Conservation (phyloP, 179 eudicot species). For the Silene vulgaris region DNA sequence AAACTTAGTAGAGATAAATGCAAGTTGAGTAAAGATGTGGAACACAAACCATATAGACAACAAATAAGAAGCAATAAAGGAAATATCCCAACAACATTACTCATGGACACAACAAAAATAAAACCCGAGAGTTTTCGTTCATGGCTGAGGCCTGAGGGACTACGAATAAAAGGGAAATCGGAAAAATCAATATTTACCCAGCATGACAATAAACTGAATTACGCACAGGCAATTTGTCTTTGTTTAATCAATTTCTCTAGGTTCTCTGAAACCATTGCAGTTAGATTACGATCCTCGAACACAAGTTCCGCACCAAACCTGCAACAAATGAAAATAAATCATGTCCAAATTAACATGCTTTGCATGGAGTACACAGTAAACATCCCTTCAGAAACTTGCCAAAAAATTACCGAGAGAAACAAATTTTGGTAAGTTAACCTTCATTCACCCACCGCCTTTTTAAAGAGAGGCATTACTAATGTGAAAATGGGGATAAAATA, state of each 20-base stretch:
- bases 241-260: conserved; percentile 63
- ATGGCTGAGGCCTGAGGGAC: too few species aligned
- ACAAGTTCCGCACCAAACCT: conserved; percentile 78
- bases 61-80: too few species aligned
- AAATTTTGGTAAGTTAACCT: not conserved
- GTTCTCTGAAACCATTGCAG: conserved; percentile 68
- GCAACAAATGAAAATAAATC: conserved; percentile 24
- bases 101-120: too few species aligned
- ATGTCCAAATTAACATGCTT: not conserved
- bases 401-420: not conserved
- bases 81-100: too few species aligned
- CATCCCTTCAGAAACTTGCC: not conserved
- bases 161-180: too few species aligned
- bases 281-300: conserved; percentile 80
- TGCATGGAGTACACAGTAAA: not conserved
- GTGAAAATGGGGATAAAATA: not conserved
- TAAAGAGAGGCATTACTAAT: not conserved
- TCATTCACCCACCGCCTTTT: not conserved
- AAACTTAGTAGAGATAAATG: too few species aligned
- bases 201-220: conserved; percentile 12
- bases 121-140: too few species aligned
- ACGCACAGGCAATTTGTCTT: conserved; percentile 41
- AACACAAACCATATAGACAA: too few species aligned
- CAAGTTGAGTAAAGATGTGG: too few species aligned
- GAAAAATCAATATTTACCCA: conserved; percentile 4